Evolutionary conservation across 108 stramenopile species (phyloP).

Genomic region (Hondaea fermentalgiana): DNA sequence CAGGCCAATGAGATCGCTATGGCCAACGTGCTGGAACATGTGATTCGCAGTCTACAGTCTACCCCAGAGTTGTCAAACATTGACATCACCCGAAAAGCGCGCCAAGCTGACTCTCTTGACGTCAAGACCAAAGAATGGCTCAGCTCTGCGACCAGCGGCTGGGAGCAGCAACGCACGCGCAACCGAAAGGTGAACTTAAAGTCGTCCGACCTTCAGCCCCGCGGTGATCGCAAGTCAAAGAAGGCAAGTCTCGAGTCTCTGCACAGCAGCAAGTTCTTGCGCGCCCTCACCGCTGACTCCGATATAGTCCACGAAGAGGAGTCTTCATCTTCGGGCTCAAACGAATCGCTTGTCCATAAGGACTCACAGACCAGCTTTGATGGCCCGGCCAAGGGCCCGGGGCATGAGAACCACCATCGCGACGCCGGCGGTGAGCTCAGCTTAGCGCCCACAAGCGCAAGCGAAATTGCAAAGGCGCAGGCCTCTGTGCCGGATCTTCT

Average conservation of each 20-base stretch:
- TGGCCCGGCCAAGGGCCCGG: too few relatives aligned
- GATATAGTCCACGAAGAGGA: too few relatives aligned
- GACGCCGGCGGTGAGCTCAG: neutral
- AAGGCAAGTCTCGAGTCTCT: too few relatives aligned
- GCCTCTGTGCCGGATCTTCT: too few relatives aligned
- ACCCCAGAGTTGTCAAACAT: neutral
- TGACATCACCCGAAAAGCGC: neutral
- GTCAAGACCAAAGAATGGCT: constrained; percentile 8
- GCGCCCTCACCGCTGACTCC: too few relatives aligned
- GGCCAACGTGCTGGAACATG: neutral
- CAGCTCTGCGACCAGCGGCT: constrained; percentile 1
- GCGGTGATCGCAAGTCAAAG: neutral
- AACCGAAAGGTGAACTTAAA: neutral
- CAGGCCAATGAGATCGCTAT: neutral
- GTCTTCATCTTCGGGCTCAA: too few relatives aligned
- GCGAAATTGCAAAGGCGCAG: too few relatives aligned
- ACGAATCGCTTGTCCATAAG: too few relatives aligned
- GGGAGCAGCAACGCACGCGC: neutral
- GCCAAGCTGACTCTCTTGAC: neutral
- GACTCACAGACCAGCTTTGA: too few relatives aligned
- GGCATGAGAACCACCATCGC: neutral
- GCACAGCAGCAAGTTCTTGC: too few relatives aligned
- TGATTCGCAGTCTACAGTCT: neutral
- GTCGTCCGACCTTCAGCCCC: neutral
- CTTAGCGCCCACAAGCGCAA: too few relatives aligned